Percentiles rank a stretch among this genome's conserved stretches.
These are phyloP conservation scores for Pseudogymnoascus sp. DNA, from an alignment of 2,329 filamentous ascomycete genomes.

Conservation along the genomic window DNA sequence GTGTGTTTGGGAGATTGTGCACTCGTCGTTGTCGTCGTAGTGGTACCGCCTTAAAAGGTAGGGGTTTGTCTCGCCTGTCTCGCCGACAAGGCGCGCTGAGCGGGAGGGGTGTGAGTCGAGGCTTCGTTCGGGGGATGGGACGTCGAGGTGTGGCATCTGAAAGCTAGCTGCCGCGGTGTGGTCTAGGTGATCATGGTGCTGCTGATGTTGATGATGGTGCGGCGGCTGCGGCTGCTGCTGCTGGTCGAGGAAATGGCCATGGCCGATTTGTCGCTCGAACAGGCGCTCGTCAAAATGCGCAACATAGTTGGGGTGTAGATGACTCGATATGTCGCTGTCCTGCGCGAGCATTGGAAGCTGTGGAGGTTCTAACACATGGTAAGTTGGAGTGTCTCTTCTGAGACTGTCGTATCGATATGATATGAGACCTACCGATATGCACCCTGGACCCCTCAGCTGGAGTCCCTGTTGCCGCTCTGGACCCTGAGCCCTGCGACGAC, in stretches of 20 bases:
- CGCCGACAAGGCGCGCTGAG: constrained; percentile 26
- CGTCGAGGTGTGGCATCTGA: constrained; percentile 18
- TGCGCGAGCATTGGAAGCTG: not conserved
- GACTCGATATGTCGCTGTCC: not conserved
- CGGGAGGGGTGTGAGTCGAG: constrained; percentile 22
- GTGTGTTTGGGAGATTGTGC: constrained; percentile 26
- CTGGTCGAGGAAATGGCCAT: constrained; percentile 17
- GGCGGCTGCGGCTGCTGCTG: constrained; percentile 20
- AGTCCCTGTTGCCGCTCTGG: not conserved
- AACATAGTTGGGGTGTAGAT: not conserved
- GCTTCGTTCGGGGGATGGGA: constrained; percentile 17
- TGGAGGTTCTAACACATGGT: not conserved
- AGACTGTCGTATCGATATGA: not conserved
- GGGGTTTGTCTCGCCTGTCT: constrained; percentile 27
- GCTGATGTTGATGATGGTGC: constrained; percentile 18
- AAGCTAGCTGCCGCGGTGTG: constrained; percentile 14
- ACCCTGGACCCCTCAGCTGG: not conserved
- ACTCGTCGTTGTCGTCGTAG: constrained; percentile 27
- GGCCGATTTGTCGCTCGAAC: constrained; percentile 20
- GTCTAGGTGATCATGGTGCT: constrained; percentile 14
- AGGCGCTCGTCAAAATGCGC: not conserved
- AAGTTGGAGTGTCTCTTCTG: not conserved
- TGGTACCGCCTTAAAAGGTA: constrained; percentile 24
- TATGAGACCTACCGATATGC: not conserved
- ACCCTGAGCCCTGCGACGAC: not conserved